Conservation (phyloP, 352 stramenopile genomes). For the Phytophthora brassicae region DNA sequence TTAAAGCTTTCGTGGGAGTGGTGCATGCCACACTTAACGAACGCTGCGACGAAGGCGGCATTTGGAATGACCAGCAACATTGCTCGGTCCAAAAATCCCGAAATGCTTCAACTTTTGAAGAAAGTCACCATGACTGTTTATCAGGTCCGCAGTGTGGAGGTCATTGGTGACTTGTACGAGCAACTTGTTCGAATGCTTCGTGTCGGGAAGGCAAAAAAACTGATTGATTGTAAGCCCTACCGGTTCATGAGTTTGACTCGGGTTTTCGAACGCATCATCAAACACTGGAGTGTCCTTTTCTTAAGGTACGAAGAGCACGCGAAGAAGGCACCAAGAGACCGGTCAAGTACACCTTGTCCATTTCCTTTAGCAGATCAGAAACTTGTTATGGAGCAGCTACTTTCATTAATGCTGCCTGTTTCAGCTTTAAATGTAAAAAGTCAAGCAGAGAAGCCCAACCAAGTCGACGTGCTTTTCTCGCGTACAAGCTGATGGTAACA, state of each 20-base stretch:
- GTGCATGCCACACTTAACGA: neutral
- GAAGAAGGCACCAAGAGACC: neutral
- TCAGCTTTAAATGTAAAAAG: slow-evolving; percentile 6
- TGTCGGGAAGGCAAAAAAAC: slow-evolving; percentile 2
- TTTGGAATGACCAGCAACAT: slow-evolving; percentile 1
- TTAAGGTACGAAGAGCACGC: slow-evolving; percentile 2
- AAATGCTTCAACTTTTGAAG: slow-evolving; percentile 1
- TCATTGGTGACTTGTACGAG: slow-evolving; percentile 1
- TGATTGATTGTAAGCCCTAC: slow-evolving; percentile 8
- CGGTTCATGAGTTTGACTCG: slow-evolving; percentile 2
- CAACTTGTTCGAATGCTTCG: neutral
- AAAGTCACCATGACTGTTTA: too few species aligned
- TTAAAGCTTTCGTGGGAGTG: neutral
- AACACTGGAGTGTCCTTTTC: neutral
- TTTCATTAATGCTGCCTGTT: slow-evolving; percentile 2
- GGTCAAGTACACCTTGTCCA: neutral
- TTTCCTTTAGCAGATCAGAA: neutral
- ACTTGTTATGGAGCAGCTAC: neutral
- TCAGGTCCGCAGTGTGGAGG: neutral
- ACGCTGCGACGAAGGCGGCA: slow-evolving; percentile 1
- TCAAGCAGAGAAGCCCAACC: slow-evolving; percentile 1
- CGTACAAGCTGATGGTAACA: slow-evolving; percentile 2
- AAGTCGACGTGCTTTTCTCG: slow-evolving; percentile 13
- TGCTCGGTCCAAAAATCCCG: neutral
- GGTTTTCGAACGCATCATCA: slow-evolving; percentile 1